phyloP scores from a whole-genome alignment of 176 grass and related monocot genomes.

The Eragrostis nindensis region DNA sequence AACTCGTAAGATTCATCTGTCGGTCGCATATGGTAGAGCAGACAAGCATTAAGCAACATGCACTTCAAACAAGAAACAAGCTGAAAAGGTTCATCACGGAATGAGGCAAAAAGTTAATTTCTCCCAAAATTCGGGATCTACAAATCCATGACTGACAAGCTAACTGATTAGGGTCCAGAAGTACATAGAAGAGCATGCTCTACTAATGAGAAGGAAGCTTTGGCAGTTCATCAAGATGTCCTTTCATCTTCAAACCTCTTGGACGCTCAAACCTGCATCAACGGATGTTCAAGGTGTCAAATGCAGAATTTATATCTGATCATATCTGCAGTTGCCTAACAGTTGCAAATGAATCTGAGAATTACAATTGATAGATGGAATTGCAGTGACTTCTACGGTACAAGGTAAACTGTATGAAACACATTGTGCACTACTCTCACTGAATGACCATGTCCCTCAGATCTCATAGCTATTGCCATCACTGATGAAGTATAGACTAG shows the following conservation, averaged over 20 bases:
- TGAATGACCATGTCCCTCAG: slow-evolving; percentile 29
- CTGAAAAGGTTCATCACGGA: neutral
- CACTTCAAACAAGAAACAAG: neutral
- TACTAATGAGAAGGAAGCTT: slow-evolving; percentile 23
- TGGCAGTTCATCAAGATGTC: neutral
- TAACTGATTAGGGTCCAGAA: slow-evolving; percentile 41
- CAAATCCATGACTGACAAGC: slow-evolving; percentile 11
- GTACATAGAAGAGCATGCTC: slow-evolving; percentile 29
- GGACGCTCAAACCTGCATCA: slow-evolving; percentile 61
- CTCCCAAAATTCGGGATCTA: slow-evolving; percentile 22
- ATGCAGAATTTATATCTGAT: neutral
- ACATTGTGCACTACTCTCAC: too few relatives aligned
- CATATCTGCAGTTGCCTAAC: too few relatives aligned
- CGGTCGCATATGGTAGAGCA: neutral
- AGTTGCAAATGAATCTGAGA: too few relatives aligned
- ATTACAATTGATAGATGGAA: neutral
- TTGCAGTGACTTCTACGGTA: neutral
- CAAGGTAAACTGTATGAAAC: neutral
- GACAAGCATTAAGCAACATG: neutral
- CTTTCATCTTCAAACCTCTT: slow-evolving; percentile 49
- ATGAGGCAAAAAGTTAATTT: neutral
- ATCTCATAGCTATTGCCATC: slow-evolving; percentile 50
- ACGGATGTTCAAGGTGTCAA: neutral
- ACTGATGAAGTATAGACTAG: slow-evolving; percentile 2
- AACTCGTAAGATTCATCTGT: too few relatives aligned